These are phyloP conservation scores for Neurospora crassa DNA, from an alignment of 2,329 filamentous ascomycete species.

Conservation along the genomic window DNA sequence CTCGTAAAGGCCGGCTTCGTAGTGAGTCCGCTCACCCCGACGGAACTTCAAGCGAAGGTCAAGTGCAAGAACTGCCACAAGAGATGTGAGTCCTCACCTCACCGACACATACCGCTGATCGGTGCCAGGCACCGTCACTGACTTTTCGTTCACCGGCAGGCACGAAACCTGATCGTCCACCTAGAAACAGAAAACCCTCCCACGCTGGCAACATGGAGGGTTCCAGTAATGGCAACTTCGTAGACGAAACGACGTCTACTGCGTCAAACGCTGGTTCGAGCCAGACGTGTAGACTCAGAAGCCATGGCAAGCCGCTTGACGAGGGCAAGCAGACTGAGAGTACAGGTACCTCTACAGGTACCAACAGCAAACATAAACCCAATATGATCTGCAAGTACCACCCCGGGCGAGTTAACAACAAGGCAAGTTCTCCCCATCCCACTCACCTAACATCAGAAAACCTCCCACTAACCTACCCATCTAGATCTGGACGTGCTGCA, in stretches of 20 bases:
- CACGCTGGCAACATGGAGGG: not conserved
- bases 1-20: not conserved
- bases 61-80: not conserved
- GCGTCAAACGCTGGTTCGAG: not conserved
- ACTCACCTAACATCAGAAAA: not conserved
- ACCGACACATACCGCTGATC: no score
- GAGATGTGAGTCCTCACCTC: not conserved
- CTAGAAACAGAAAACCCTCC: not conserved
- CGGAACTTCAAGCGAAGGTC: not conserved
- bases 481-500: constrained; percentile 9
- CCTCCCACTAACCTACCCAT: not conserved
- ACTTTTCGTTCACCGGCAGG: not conserved
- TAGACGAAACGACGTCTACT: no score
- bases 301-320: not conserved
- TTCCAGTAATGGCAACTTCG: not conserved
- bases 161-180: not conserved
- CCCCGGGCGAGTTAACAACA: not conserved
- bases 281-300: not conserved
- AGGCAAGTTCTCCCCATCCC: not conserved
- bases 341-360: not conserved
- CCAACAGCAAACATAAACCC: not conserved
- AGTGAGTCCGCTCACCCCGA: not conserved
- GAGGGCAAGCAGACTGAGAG: not conserved
- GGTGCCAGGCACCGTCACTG: not conserved
- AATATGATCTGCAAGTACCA: not conserved